Evolutionary conservation across 2,329 filamentous ascomycete genomes (phyloP).

Genomic region (Aspergillus novoparasiticus): DNA sequence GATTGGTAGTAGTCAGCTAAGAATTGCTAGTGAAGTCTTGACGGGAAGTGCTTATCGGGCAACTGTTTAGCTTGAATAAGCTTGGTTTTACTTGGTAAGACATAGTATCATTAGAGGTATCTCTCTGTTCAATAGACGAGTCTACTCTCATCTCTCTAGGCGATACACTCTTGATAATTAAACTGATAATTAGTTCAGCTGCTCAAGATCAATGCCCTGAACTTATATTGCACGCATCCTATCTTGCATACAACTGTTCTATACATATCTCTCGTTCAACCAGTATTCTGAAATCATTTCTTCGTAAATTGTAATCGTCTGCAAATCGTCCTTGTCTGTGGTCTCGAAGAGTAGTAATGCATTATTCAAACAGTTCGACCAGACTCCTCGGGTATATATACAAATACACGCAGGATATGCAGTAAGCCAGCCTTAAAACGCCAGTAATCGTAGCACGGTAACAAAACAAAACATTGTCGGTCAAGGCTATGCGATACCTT

Average conservation of each 20-base stretch:
- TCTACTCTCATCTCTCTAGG: too few relatives aligned
- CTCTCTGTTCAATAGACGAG: too few relatives aligned
- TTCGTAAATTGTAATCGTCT: not conserved
- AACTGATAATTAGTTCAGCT: too few relatives aligned
- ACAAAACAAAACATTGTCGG: constrained; percentile 4
- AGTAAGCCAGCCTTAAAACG: constrained; percentile 9
- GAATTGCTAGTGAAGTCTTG: not conserved
- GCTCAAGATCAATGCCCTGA: too few relatives aligned
- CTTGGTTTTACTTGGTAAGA: not conserved
- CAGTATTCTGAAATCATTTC: not conserved
- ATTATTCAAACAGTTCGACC: constrained; percentile 2
- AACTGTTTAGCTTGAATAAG: too few relatives aligned
- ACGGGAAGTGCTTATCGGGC: not conserved
- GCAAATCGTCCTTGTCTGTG: not conserved
- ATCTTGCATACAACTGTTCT: too few relatives aligned
- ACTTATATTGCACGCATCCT: too few relatives aligned
- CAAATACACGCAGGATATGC: constrained; percentile 5
- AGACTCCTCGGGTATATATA: constrained; percentile 22
- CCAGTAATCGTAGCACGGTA: constrained; percentile 7
- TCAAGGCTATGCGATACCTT: constrained; percentile 36
- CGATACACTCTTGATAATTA: too few relatives aligned
- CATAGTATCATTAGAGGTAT: too few relatives aligned
- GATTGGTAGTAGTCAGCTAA: not conserved
- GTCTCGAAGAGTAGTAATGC: not conserved
- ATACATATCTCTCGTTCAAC: not conserved